Conservation (phyloP, 257 asterid genomes). For the Dorcoceras hygrometricum region DNA sequence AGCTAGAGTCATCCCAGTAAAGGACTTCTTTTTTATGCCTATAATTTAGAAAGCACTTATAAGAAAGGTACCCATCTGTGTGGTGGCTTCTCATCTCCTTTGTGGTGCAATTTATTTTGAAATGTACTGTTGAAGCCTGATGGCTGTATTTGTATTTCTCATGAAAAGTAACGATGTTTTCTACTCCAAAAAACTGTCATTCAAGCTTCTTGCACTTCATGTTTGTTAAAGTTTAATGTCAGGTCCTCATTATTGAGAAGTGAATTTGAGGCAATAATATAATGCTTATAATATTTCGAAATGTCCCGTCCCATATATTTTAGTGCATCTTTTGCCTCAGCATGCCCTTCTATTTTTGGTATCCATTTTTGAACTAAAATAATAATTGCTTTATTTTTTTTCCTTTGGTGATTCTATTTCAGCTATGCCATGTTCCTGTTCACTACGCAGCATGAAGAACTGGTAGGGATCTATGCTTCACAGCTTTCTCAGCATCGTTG, state of each 20-base stretch:
- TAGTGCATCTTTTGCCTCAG: not conserved
- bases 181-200: not conserved
- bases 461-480: slow-evolving; percentile 95
- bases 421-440: slow-evolving; percentile 95
- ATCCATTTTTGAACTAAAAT: not conserved
- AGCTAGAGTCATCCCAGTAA: slow-evolving; percentile 12
- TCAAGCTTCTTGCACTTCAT: not conserved
- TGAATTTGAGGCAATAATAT: not conserved
- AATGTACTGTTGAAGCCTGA: slow-evolving; percentile 7
- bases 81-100: not conserved
- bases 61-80: not conserved
- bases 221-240: not conserved
- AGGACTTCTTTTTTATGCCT: slow-evolving; percentile 20
- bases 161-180: not conserved
- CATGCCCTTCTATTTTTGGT: not conserved
- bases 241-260: not conserved
- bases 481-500: slow-evolving; percentile 95
- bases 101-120: slow-evolving; percentile 2
- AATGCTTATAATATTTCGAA: not conserved
- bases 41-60: not conserved
- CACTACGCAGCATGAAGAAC: slow-evolving; percentile 84
- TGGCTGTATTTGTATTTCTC: not conserved
- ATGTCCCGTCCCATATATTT: not conserved
- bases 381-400: slow-evolving; percentile 3
- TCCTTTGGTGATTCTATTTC: slow-evolving; percentile 32